Percentiles rank a stretch among this genome's conserved stretches.
phyloP scores from a whole-genome alignment of 2,329 filamentous ascomycete genomes.

The Microcyclospora tardicrescens region DNA sequence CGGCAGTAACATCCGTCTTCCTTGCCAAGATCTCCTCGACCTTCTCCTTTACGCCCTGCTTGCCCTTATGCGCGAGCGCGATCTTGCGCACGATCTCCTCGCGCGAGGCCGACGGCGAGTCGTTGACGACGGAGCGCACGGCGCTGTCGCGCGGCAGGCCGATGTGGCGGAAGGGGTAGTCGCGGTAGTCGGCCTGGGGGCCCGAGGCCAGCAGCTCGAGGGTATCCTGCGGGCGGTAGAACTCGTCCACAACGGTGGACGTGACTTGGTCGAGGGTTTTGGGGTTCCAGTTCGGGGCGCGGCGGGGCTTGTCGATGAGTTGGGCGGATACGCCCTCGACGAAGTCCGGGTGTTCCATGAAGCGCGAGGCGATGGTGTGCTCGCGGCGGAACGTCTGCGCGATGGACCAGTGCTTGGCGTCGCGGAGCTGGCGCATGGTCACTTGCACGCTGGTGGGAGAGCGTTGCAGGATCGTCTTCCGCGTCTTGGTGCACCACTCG shows the following conservation, averaged over 20 bases:
- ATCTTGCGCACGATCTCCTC: conserved; percentile 29
- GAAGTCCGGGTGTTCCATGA: conserved; percentile 90
- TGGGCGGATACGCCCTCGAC: conserved; percentile 77
- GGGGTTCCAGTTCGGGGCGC: conserved; percentile 63
- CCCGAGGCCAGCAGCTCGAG: conserved; percentile 47
- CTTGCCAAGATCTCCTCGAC: conserved; percentile 48
- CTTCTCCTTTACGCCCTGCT: conserved; percentile 43
- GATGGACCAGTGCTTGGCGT: conserved; percentile 66
- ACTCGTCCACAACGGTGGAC: conserved; percentile 47
- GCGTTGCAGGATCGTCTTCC: conserved; percentile 59
- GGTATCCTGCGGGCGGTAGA: conserved; percentile 44
- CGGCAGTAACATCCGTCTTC: conserved; percentile 10
- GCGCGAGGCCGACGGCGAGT: conserved; percentile 4
- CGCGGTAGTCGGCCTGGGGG: conserved; percentile 42
- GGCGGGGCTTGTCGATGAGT: conserved; percentile 56
- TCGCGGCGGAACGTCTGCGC: conserved; percentile 74
- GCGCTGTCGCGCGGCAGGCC: conserved; percentile 62
- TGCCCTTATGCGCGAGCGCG: conserved; percentile 29
- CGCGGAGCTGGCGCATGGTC: conserved; percentile 66
- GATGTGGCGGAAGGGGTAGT: conserved; percentile 80
- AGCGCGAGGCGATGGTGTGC: conserved; percentile 67
- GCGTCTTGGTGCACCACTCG: conserved; percentile 67
- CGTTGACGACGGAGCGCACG: conserved; percentile 33
- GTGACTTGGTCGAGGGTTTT: conserved; percentile 55
- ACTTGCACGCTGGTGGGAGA: conserved; percentile 84